These are phyloP conservation scores for Papiliotrema laurentii DNA, from an alignment of 1,284 basidiomycete genomes.

Conservation along the genomic window DNA sequence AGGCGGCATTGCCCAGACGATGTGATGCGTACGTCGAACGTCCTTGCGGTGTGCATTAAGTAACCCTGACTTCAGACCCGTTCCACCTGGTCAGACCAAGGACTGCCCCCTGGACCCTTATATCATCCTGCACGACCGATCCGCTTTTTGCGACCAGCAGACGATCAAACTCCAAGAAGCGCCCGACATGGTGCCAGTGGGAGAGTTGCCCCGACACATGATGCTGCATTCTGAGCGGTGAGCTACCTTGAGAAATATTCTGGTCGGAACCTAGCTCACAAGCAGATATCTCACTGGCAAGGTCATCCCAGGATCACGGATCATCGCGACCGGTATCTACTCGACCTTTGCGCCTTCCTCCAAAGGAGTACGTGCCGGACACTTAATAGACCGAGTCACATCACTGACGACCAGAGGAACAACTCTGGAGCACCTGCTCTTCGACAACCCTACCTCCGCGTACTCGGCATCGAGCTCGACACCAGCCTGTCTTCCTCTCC, in stretches of 20 bases:
- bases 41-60: neutral
- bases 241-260: slow-evolving; percentile 8
- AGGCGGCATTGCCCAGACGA: slow-evolving; percentile 71
- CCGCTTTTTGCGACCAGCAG: slow-evolving; percentile 92
- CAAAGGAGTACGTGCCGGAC: slow-evolving; percentile 62
- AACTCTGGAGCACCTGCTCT: slow-evolving; percentile 70
- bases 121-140: slow-evolving; percentile 92
- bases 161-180: slow-evolving; percentile 97
- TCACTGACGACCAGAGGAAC: slow-evolving; percentile 56
- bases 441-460: slow-evolving; percentile 88
- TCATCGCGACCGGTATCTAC: slow-evolving; percentile 94
- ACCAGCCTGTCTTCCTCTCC: slow-evolving; percentile 57
- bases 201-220: slow-evolving; percentile 95
- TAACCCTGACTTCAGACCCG: slow-evolving; percentile 48
- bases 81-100: slow-evolving; percentile 71
- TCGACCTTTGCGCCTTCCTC: slow-evolving; percentile 81
- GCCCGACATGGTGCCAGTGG: slow-evolving; percentile 98
- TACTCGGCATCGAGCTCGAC: slow-evolving; percentile 88
- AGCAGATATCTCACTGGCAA: slow-evolving; percentile 70
- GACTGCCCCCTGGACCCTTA: slow-evolving; percentile 96
- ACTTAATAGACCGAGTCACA: neutral
- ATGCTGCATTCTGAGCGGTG: slow-evolving; percentile 80
- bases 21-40: slow-evolving; percentile 62
- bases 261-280: neutral
- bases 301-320: slow-evolving; percentile 89